phyloP scores from a whole-genome alignment of 371 early-diverging fungal species.

The Lichtheimia corymbifera region DNA sequence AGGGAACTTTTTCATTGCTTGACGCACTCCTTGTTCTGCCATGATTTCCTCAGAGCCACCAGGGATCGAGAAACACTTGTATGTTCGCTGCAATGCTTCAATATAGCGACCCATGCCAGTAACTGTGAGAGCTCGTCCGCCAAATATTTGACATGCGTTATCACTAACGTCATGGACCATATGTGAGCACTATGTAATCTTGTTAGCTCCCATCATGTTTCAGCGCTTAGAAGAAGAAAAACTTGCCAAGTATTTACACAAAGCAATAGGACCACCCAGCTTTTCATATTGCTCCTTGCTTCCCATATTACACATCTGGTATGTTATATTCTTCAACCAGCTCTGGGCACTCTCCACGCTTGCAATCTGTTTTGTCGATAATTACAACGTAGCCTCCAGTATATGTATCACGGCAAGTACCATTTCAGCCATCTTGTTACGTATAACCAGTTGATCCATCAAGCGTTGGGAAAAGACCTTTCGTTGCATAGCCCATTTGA shows the following conservation, averaged over 20 bases:
- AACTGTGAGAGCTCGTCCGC: slow-evolving; percentile 66
- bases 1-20: slow-evolving; percentile 44
- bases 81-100: slow-evolving; percentile 56
- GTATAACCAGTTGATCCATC: slow-evolving; percentile 65
- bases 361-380: slow-evolving; percentile 46
- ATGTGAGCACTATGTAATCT: slow-evolving; percentile 47
- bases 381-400: slow-evolving; percentile 29
- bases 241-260: slow-evolving; percentile 52
- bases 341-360: slow-evolving; percentile 59
- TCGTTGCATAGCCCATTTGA: slow-evolving; percentile 86
- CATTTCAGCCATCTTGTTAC: slow-evolving; percentile 61
- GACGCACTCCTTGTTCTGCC: slow-evolving; percentile 52
- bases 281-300: slow-evolving; percentile 60
- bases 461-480: slow-evolving; percentile 82
- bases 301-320: slow-evolving; percentile 65
- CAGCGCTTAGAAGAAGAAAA: too few relatives aligned
- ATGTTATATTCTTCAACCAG: slow-evolving; percentile 65
- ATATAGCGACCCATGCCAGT: slow-evolving; percentile 64
- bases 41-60: slow-evolving; percentile 78
- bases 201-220: too few relatives aligned
- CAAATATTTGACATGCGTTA: slow-evolving; percentile 71
- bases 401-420: slow-evolving; percentile 16
- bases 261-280: slow-evolving; percentile 74
- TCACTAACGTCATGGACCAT: slow-evolving; percentile 59
- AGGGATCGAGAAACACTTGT: slow-evolving; percentile 47